Percentiles rank a stretch among this genome's conserved stretches.
Conservation (phyloP, 306 rosid genomes). For the Chamaecrista fasciculata region DNA sequence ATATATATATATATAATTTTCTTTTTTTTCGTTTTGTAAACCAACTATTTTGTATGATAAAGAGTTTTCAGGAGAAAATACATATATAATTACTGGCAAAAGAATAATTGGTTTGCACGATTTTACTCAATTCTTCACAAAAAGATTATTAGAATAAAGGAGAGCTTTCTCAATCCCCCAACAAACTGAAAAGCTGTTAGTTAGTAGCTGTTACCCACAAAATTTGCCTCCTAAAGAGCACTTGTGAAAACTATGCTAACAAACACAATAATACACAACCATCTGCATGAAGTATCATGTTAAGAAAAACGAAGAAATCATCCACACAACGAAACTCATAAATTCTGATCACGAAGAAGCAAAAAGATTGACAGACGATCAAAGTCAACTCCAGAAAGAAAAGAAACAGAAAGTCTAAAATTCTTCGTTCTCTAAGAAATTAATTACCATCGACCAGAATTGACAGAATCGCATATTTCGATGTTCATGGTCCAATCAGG, state of each 20-base stretch:
- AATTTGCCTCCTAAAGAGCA: slow-evolving; percentile 16
- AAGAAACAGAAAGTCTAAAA: background rate
- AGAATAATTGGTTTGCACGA: background rate
- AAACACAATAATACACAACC: slow-evolving; percentile 9
- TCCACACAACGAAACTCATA: background rate
- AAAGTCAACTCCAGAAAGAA: slow-evolving; percentile 36
- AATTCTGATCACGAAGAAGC: background rate
- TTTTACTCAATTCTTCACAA: slow-evolving; percentile 6
- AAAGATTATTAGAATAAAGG: background rate
- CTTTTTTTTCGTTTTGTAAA: background rate
- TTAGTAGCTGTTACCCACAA: slow-evolving; percentile 1
- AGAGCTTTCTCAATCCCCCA: background rate
- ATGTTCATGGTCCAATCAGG: slow-evolving; percentile 99
- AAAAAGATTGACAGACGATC: background rate
- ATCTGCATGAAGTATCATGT: slow-evolving; percentile 25
- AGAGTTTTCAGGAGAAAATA: background rate
- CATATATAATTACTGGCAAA: background rate
- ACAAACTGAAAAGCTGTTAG: background rate
- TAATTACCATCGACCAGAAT: slow-evolving; percentile 84
- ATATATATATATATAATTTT: background rate
- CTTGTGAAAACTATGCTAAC: background rate
- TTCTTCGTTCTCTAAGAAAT: slow-evolving; percentile 7
- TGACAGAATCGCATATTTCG: slow-evolving; percentile 96
- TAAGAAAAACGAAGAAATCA: slow-evolving; percentile 11
- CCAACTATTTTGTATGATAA: slow-evolving; percentile 11